Conservation (phyloP, 495 filamentous ascomycete genomes). For the Hypoxylon lienhwacheense region DNA sequence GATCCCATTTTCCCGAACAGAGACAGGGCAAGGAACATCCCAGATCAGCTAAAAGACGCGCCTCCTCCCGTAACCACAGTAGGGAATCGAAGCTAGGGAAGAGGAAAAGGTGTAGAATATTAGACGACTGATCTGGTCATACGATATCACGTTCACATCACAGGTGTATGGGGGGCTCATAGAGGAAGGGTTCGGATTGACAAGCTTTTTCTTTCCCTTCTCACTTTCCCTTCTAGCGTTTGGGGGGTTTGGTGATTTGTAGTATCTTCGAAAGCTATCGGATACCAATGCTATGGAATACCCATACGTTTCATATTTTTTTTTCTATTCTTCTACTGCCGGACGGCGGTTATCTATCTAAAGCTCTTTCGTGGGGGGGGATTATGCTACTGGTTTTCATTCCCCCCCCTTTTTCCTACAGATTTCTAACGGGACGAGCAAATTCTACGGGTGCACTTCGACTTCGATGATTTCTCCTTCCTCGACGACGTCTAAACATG, state of each 20-base stretch:
- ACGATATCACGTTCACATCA: slow-evolving; percentile 14
- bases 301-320: slow-evolving; percentile 20
- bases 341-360: slow-evolving; percentile 26
- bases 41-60: slow-evolving; percentile 31
- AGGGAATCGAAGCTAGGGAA: slow-evolving; percentile 34
- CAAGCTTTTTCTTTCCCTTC: slow-evolving; percentile 7
- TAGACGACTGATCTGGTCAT: slow-evolving; percentile 18
- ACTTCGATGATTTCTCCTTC: slow-evolving; percentile 9
- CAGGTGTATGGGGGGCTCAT: slow-evolving; percentile 13
- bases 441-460: background rate
- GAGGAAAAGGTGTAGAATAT: slow-evolving; percentile 15
- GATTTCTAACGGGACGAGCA: slow-evolving; percentile 2
- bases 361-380: slow-evolving; percentile 5
- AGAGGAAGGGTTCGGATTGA: slow-evolving; percentile 13
- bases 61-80: slow-evolving; percentile 38
- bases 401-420: slow-evolving; percentile 11
- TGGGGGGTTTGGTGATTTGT: no score
- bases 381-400: slow-evolving; percentile 10
- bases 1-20: slow-evolving; percentile 40
- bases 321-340: slow-evolving; percentile 18
- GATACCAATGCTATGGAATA: slow-evolving; percentile 27
- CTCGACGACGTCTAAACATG: slow-evolving; percentile 28
- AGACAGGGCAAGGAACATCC: slow-evolving; percentile 36
- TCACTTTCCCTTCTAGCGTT: no score
- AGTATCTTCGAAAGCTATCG: slow-evolving; percentile 14